Evolutionary conservation across 2,329 filamentous ascomycete genomes (phyloP), one percentile per base, ranked within the genome.

Genomic region (Talaromyces sp.): DNA sequence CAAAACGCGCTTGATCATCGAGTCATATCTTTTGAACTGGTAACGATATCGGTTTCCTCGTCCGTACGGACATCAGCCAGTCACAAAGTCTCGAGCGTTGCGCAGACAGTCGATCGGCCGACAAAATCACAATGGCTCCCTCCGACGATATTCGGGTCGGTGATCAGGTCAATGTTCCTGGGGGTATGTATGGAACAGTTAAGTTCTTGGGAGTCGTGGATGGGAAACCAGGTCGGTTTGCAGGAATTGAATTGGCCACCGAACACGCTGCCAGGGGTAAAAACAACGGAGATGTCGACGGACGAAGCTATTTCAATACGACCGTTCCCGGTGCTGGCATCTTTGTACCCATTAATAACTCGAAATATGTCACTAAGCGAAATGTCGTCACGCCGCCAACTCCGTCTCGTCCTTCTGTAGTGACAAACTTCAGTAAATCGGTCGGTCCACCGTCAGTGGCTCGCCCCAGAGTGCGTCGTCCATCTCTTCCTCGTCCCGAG

Each of bases 251-350:
- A 77, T 82, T 99, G 66, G 86, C 88, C 70, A 81, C 85, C 60
- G 90, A 96, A 68, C 96, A 89, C 79, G 90, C 92, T 37, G 77
- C 83, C 58, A 86, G 89, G 72, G 95, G 95, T 37, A 99, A 99
- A 82, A 99, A 99, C 73, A 96, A 86, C 71, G 95, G 95, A 66
- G 93, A 96, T 75, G 95, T 98, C 61, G 93, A 98, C 69, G 95
- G 93, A 44, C 81, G 80, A 64, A 81, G 80, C 62, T 99, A 99
- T 78, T 99, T 99, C 75, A 83, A 82, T 39, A 96, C 95, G 11
- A 83, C 84, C 2, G 79, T 88, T 23, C 85, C 91, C 0, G 92
- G 92, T 65, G 87, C 95, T 2, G 95, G 95, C 65, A 98, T 99
- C 71, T 99, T 99, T 73, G 83, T 99, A 14, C 95, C 95, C 3